A percentile compares a stretch with the other conserved stretches of the same genome.
Conservation (phyloP, 2,329 filamentous ascomycete species). For the Sporothrix dimorphospora region DNA sequence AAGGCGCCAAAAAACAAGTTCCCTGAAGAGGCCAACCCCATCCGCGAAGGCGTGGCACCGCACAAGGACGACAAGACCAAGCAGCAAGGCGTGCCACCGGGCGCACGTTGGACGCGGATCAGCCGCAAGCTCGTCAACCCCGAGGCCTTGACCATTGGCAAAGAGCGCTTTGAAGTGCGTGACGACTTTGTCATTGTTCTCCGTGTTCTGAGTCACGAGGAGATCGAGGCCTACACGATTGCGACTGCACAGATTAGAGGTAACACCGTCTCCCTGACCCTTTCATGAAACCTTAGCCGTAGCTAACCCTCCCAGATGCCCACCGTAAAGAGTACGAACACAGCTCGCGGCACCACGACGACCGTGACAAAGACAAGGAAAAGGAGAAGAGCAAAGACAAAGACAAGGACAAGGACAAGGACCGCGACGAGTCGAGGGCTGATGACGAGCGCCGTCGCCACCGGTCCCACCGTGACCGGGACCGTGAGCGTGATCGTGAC, state of each 20-base stretch:
- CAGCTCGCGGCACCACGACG: neutral
- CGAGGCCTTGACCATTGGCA: constrained; percentile 80
- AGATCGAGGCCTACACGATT: constrained; percentile 84
- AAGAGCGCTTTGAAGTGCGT: constrained; percentile 90
- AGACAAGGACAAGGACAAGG: constrained; percentile 15
- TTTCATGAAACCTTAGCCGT: neutral
- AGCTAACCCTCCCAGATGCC: constrained; percentile 36
- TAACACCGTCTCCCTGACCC: constrained; percentile 45
- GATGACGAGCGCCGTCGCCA: constrained; percentile 24
- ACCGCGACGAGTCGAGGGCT: neutral
- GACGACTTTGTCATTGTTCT: constrained; percentile 93
- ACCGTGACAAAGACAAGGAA: constrained; percentile 9
- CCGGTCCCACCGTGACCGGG: constrained; percentile 25
- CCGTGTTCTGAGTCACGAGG: constrained; percentile 81
- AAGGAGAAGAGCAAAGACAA: constrained; percentile 2
- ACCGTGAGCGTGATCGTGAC: constrained; percentile 37
- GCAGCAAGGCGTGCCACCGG: constrained; percentile 69
- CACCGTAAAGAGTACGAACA: constrained; percentile 46
- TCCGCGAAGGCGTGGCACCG: constrained; percentile 90
- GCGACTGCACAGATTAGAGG: constrained; percentile 81
- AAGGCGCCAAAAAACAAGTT: constrained; percentile 82
- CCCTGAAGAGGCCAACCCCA: constrained; percentile 80
- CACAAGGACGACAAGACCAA: constrained; percentile 80
- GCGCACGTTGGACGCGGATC: constrained; percentile 92
- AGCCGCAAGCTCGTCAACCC: constrained; percentile 87